Evolutionary conservation across 2,329 filamentous ascomycete species (phyloP).

Genomic region (Cryphonectria japonica): DNA sequence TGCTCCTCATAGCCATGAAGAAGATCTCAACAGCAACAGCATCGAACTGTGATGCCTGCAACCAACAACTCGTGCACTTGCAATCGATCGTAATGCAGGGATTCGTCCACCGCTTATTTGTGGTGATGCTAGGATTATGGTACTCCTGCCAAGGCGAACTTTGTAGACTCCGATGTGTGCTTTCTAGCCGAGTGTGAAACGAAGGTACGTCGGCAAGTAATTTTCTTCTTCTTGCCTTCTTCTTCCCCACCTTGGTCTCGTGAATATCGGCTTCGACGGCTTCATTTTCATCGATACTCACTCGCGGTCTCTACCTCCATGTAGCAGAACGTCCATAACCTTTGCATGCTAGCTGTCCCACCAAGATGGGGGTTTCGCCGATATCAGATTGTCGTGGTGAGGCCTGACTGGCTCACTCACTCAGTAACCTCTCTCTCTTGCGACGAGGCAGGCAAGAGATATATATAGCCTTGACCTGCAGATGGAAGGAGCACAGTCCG

Average conservation of each 20-base stretch:
- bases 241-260: background rate
- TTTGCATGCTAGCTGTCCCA: background rate
- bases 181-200: background rate
- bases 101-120: background rate
- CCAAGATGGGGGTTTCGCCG: background rate
- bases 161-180: background rate
- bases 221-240: no score
- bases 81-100: conserved; percentile 1
- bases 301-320: background rate
- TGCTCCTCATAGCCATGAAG: background rate
- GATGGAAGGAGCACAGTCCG: background rate
- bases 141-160: background rate
- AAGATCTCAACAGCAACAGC: background rate
- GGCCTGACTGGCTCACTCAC: background rate
- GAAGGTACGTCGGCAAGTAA: background rate
- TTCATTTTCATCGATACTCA: background rate
- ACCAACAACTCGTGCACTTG: background rate
- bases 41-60: conserved; percentile 1
- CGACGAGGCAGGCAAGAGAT: background rate
- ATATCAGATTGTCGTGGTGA: background rate
- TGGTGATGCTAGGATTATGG: background rate
- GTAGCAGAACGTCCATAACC: background rate
- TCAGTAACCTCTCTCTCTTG: background rate
- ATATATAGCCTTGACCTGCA: background rate
- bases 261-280: background rate